Conservation (phyloP, 1,284 basidiomycete species). For the Pisolithus thermaeus region DNA sequence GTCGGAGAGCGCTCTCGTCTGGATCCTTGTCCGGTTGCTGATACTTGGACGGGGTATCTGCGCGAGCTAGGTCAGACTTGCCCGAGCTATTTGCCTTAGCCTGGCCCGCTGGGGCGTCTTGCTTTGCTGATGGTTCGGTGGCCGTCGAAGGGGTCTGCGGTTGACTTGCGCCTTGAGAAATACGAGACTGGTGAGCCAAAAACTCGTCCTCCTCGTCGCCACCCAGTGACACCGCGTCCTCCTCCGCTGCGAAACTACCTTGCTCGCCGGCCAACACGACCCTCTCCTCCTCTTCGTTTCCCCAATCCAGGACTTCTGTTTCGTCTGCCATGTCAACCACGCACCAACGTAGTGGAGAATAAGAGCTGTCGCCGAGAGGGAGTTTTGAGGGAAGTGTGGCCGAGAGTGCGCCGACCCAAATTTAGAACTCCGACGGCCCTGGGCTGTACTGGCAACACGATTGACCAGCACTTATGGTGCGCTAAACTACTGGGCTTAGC, state of each 20-base stretch:
- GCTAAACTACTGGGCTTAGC: not conserved
- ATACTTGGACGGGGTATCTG: constrained; percentile 14
- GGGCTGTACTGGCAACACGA: constrained; percentile 11
- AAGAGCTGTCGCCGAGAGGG: not conserved
- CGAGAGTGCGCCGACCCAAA: constrained; percentile 23
- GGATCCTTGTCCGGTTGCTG: constrained; percentile 22
- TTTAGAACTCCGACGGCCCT: constrained; percentile 14
- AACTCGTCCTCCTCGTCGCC: constrained; percentile 62
- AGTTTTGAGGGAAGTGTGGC: constrained; percentile 1
- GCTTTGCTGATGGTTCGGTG: constrained; percentile 10
- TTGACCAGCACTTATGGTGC: not conserved
- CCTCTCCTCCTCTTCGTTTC: constrained; percentile 61
- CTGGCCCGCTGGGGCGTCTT: constrained; percentile 7
- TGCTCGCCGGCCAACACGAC: constrained; percentile 23
- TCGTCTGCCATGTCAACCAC: constrained; percentile 58
- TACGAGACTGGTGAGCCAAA: constrained; percentile 29
- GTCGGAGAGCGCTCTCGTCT: constrained; percentile 21
- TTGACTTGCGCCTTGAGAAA: constrained; percentile 18
- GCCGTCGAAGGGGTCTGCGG: constrained; percentile 15
- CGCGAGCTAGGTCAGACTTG: not conserved
- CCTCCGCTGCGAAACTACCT: constrained; percentile 35
- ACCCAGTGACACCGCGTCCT: constrained; percentile 66
- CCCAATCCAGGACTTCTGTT: constrained; percentile 67
- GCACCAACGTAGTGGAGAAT: not conserved
- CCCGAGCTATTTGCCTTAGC: not conserved